phyloP scores from a whole-genome alignment of 2,329 filamentous ascomycete genomes.

The Sphaerulina musiva region DNA sequence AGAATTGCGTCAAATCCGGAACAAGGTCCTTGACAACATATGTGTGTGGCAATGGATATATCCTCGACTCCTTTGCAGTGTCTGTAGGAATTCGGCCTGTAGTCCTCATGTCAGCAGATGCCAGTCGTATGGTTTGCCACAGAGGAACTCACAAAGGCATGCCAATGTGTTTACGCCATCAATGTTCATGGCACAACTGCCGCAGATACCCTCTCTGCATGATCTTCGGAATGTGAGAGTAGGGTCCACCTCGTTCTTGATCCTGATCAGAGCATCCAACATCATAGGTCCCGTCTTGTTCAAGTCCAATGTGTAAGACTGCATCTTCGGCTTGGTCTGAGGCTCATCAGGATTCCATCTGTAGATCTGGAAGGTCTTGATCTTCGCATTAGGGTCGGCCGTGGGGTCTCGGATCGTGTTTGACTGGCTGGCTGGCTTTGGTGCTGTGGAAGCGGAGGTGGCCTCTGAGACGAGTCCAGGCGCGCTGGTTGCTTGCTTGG shows the following conservation, averaged over 20 bases:
- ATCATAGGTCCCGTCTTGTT: constrained; percentile 99
- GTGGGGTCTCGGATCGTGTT: constrained; percentile 58
- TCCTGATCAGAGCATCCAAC: constrained; percentile 89
- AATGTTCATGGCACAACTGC: constrained; percentile 99
- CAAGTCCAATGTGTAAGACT: constrained; percentile 87
- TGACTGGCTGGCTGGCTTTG: constrained; percentile 48
- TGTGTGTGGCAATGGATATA: constrained; percentile 96
- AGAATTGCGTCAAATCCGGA: constrained; percentile 95
- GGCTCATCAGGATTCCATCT: constrained; percentile 95
- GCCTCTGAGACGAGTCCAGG: constrained; percentile 23
- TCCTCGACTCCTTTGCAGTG: constrained; percentile 71
- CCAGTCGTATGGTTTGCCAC: neutral
- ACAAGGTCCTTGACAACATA: constrained; percentile 99
- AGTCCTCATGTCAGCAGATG: constrained; percentile 12
- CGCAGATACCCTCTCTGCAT: constrained; percentile 97
- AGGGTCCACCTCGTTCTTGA: constrained; percentile 98
- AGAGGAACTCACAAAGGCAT: constrained; percentile 73
- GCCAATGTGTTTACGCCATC: constrained; percentile 97
- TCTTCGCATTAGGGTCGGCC: constrained; percentile 51
- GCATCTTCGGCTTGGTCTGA: constrained; percentile 88
- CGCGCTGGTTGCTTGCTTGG: constrained; percentile 30
- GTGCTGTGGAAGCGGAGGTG: constrained; percentile 28
- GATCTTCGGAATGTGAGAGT: constrained; percentile 93
- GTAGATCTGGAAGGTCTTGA: constrained; percentile 98
- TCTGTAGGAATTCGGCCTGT: constrained; percentile 89